These are phyloP conservation scores for Penicillium sp. DNA, from an alignment of 2,329 filamentous ascomycete species.

Conservation along the genomic window DNA sequence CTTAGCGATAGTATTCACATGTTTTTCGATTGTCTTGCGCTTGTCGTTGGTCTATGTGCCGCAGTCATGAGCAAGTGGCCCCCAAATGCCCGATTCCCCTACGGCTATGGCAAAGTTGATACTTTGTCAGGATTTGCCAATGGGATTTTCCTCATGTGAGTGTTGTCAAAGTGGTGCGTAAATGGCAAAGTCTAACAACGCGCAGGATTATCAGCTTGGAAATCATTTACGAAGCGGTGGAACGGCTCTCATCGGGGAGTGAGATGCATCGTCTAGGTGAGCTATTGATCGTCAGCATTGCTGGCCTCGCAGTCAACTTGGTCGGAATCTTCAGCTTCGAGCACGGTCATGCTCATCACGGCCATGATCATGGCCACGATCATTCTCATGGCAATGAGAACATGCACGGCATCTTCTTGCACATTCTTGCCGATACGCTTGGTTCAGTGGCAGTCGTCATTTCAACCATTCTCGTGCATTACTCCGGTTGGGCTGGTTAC, in stretches of 20 bases:
- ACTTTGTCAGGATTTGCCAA: constrained; percentile 95
- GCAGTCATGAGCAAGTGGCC: constrained; percentile 97
- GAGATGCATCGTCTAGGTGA: constrained; percentile 83
- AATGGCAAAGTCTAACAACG: constrained; percentile 16
- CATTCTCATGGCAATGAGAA: constrained; percentile 82
- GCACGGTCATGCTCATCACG: constrained; percentile 60
- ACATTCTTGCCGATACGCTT: constrained; percentile 90
- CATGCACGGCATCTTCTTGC: constrained; percentile 95
- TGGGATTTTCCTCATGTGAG: constrained; percentile 86
- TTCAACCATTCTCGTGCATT: constrained; percentile 82
- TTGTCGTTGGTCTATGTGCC: constrained; percentile 85
- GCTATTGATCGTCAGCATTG: constrained; percentile 80
- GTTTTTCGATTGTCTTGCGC: constrained; percentile 96
- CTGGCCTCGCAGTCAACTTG: constrained; percentile 86
- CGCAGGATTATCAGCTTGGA: constrained; percentile 84
- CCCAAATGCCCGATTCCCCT: constrained; percentile 82
- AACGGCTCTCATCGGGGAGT: constrained; percentile 78
- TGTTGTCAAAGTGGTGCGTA: not conserved
- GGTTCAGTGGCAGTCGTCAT: constrained; percentile 93
- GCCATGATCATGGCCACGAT: constrained; percentile 49
- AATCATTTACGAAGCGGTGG: constrained; percentile 91
- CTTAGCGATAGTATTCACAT: constrained; percentile 98
- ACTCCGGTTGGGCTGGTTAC: constrained; percentile 88
- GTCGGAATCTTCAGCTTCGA: constrained; percentile 86
- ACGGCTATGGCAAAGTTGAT: constrained; percentile 95